Conservation (phyloP, 768 basidiomycete species). For the Collybiopsis confluens region DNA sequence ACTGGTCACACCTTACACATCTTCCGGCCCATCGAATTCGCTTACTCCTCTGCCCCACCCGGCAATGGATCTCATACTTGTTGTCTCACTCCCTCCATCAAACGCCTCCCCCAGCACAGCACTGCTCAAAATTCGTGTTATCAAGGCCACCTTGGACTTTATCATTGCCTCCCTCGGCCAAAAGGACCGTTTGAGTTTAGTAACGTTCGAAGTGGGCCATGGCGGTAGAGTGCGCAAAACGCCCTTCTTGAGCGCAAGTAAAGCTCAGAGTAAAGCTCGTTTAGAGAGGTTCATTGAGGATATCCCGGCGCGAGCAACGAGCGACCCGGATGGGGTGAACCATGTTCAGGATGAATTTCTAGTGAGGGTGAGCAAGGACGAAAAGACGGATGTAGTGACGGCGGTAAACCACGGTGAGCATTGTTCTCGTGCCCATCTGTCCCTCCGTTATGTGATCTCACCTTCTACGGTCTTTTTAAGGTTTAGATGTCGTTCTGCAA, state of each 20-base stretch:
- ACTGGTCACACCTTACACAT: slow-evolving; percentile 67
- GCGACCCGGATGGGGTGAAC: slow-evolving; percentile 4
- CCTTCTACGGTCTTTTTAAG: slow-evolving; percentile 30
- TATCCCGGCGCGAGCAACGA: slow-evolving; percentile 31
- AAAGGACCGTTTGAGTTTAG: slow-evolving; percentile 81
- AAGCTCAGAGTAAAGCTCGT: slow-evolving; percentile 61
- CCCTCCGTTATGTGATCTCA: not conserved
- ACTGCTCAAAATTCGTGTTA: slow-evolving; percentile 82
- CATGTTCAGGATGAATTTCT: slow-evolving; percentile 48
- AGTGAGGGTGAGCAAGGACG: slow-evolving; percentile 76
- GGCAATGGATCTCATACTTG: slow-evolving; percentile 86
- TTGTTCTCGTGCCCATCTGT: not conserved
- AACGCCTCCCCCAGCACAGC: slow-evolving; percentile 72
- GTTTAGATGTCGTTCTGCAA: slow-evolving; percentile 91
- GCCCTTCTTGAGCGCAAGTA: slow-evolving; percentile 80
- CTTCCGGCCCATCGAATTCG: slow-evolving; percentile 73
- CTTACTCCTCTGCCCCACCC: slow-evolving; percentile 82
- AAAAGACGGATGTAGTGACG: slow-evolving; percentile 95
- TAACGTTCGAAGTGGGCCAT: slow-evolving; percentile 87
- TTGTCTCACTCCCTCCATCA: slow-evolving; percentile 81
- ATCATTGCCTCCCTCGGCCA: slow-evolving; percentile 69
- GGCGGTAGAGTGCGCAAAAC: slow-evolving; percentile 85
- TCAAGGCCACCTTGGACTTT: slow-evolving; percentile 86
- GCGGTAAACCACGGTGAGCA: slow-evolving; percentile 89
- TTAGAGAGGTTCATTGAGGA: slow-evolving; percentile 78